phyloP scores from a whole-genome alignment of 2,329 filamentous ascomycete genomes.

The Bipolaris zeicola region DNA sequence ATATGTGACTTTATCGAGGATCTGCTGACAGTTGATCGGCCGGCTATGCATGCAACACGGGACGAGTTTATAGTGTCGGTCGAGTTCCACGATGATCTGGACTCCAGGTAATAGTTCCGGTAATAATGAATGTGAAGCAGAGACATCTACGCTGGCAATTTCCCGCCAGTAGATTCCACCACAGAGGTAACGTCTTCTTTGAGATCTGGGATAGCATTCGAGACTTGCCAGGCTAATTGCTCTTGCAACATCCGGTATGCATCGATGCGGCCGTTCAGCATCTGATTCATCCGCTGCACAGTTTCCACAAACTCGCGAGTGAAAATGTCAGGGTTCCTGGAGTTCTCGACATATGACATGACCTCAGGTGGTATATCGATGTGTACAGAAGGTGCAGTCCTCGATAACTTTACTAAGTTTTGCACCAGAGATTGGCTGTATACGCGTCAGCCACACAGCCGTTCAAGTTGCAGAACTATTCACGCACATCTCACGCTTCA shows the following conservation, averaged over 20 bases:
- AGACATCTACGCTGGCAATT: constrained; percentile 18
- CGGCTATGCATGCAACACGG: neutral
- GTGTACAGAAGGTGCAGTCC: constrained; percentile 55
- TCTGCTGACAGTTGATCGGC: too few relatives aligned
- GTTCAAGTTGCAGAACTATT: too few relatives aligned
- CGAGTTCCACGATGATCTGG: neutral
- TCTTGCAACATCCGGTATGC: constrained; percentile 65
- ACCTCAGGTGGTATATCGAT: constrained; percentile 66
- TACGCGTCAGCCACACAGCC: constrained; percentile 2
- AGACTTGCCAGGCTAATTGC: constrained; percentile 63
- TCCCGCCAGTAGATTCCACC: constrained; percentile 54
- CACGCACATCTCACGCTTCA: constrained; percentile 62
- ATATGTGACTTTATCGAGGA: neutral
- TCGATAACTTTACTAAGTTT: constrained; percentile 59
- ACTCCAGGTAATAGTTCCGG: neutral
- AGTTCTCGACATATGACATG: constrained; percentile 65
- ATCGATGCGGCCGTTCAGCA: constrained; percentile 64
- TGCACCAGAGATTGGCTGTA: constrained; percentile 58
- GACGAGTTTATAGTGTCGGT: neutral
- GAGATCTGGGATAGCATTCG: constrained; percentile 63
- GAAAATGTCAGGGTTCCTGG: constrained; percentile 70
- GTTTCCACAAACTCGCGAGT: constrained; percentile 69
- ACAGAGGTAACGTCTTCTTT: constrained; percentile 59
- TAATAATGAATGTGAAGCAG: neutral
- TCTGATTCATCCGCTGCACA: constrained; percentile 66